Base-by-base conservation (phyloP, 2,329 filamentous ascomycete genomes). In the Fusarium ambrosium region DNA sequence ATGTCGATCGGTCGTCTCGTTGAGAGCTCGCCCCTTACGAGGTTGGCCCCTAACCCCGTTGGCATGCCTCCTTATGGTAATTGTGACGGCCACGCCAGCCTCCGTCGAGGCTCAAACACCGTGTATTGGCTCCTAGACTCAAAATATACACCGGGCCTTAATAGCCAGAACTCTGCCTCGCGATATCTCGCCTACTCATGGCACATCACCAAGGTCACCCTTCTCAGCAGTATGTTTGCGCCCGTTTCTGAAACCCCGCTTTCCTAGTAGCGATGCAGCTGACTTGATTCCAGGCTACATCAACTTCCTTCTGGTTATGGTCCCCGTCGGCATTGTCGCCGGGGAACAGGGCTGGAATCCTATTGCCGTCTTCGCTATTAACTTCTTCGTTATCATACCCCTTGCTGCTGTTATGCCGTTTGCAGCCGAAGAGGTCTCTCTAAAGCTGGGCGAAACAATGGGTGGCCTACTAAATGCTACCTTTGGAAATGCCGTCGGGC, bases 141-240 rank as follows among this genome's bases (percentile, higher is more conserved):
- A 53, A 83, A 82, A 27, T 80, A 85, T 69, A 91, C 88, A 2
- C 89, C 89, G 2, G 89, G 89, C 55, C 83, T 83, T 64, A 81
- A 90, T 66, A 88, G 85, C 78, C 74, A 84, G 24, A 89, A 87
- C 69, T 70, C 82, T 24, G 80, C 83, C 65, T 80, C 89, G 29
- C 85, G 84, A 69, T 84, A 81, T 71, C 81, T 85, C 11, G 88
- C 87, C 34, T 84, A 87, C 65, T 78, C 82, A 24, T 90, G 88
- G 87, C 89, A 91, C 74, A 82, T 90, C 72, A 82, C 84, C 77
- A 91, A 91, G 83, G 85, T 88, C 55, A 90, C 89, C 4, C 81
- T 91, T 45, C 79, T 90, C 69, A 91, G 89, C 82, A 90, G 89
- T 90, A 85, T 75, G 89, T 87, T 37, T 59, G 14, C 61, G 18